Percentiles rank a stretch among this genome's conserved stretches.
Evolutionary conservation across 1,284 basidiomycete genomes (phyloP).

Genomic region (Trametes hirsuta): DNA sequence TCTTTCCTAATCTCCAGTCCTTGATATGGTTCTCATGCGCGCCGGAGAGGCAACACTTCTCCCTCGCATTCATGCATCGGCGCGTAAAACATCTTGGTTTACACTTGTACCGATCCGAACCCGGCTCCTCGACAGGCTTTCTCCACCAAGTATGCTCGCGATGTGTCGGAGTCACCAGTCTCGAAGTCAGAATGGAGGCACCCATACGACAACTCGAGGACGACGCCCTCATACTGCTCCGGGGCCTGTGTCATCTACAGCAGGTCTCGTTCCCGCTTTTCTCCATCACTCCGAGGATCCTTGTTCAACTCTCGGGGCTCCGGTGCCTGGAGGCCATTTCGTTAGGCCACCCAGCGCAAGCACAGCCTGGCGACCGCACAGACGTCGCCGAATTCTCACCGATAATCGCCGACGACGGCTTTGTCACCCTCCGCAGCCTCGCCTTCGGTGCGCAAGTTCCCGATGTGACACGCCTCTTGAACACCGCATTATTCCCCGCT

Average conservation of each 20-base stretch:
- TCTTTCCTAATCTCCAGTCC: constrained; percentile 57
- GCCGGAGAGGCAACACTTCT: constrained; percentile 32
- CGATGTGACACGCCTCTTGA: constrained; percentile 26
- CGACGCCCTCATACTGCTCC: constrained; percentile 40
- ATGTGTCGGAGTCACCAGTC: constrained; percentile 46
- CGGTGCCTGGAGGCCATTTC: constrained; percentile 49
- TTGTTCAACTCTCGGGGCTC: constrained; percentile 48
- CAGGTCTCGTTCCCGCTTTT: constrained; percentile 54
- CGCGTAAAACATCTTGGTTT: constrained; percentile 38
- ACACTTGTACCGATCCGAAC: constrained; percentile 30
- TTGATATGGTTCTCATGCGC: constrained; percentile 42
- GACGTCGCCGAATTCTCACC: constrained; percentile 51
- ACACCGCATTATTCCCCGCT: constrained; percentile 22
- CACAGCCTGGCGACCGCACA: constrained; percentile 43
- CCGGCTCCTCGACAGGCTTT: constrained; percentile 35
- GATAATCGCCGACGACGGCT: constrained; percentile 47
- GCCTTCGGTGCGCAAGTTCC: constrained; percentile 49
- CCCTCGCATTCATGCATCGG: constrained; percentile 45
- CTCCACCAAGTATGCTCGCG: constrained; percentile 50
- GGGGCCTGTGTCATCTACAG: constrained; percentile 45
- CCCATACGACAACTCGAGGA: constrained; percentile 42
- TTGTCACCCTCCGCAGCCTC: constrained; percentile 54
- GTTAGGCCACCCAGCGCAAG: constrained; percentile 45
- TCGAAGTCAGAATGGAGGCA: constrained; percentile 44
- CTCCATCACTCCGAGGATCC: constrained; percentile 47